A percentile compares a stretch with the other conserved stretches of the same genome.
Conservation (phyloP, 352 stramenopile species). For the Globisporangium irregulare region DNA sequence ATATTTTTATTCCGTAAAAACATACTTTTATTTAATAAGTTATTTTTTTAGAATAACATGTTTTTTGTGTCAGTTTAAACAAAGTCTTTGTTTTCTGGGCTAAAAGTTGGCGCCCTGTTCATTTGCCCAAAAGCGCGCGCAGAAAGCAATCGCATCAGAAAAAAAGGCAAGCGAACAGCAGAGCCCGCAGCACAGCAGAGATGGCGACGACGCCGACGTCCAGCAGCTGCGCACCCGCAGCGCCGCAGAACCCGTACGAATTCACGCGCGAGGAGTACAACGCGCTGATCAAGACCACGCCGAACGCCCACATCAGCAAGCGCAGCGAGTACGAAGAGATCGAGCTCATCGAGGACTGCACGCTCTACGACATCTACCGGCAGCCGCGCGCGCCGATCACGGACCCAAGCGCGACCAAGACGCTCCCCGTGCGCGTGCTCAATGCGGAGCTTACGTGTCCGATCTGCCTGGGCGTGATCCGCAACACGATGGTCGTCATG, state of each 20-base stretch:
- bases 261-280: conserved; percentile 78
- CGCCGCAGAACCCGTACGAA: conserved; percentile 53
- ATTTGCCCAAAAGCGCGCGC: background rate
- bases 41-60: no score
- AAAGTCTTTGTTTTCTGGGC: no score
- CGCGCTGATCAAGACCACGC: conserved; percentile 37
- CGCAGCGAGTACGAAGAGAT: conserved; percentile 86
- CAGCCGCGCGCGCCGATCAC: conserved; percentile 64
- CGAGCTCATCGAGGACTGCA: conserved; percentile 84
- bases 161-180: background rate
- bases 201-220: background rate
- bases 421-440: conserved; percentile 60
- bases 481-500: conserved; percentile 87
- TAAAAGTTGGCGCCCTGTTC: background rate
- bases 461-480: conserved; percentile 85
- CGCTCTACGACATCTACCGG: conserved; percentile 88
- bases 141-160: background rate
- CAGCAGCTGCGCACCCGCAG: background rate
- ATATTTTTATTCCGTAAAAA: no score
- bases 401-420: conserved; percentile 52
- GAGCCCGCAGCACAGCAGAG: background rate
- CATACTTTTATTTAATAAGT: no score
- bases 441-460: conserved; percentile 86
- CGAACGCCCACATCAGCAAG: conserved; percentile 46
- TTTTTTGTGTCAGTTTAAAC: no score